These are phyloP conservation scores for Sporothrix dimorphospora DNA, from an alignment of 2,329 filamentous ascomycete species.

Conservation along the genomic window DNA sequence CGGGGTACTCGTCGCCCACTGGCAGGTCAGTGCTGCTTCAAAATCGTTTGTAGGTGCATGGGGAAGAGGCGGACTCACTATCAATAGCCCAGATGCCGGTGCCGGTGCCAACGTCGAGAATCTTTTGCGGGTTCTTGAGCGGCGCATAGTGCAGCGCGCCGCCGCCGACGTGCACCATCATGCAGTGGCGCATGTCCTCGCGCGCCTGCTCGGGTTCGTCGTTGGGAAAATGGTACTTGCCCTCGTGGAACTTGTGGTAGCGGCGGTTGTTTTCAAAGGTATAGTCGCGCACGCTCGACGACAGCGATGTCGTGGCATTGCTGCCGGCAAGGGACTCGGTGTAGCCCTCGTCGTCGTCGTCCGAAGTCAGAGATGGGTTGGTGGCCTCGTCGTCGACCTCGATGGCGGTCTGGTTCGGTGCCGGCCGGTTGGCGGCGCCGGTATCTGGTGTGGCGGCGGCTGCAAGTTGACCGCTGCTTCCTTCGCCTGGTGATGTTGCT, in stretches of 20 bases:
- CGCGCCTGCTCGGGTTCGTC: slow-evolving; percentile 31
- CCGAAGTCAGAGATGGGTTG: neutral
- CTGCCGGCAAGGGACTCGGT: neutral
- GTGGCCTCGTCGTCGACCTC: slow-evolving; percentile 30
- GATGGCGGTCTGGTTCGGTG: slow-evolving; percentile 19
- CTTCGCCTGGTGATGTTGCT: neutral
- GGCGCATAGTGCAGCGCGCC: slow-evolving; percentile 57
- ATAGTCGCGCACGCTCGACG: slow-evolving; percentile 38
- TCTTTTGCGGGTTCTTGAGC: slow-evolving; percentile 28
- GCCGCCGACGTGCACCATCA: slow-evolving; percentile 54
- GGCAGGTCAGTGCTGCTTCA: no score
- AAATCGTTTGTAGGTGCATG: no score
- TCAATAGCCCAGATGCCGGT: slow-evolving; percentile 37
- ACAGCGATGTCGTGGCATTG: slow-evolving; percentile 34
- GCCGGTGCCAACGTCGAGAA: slow-evolving; percentile 33
- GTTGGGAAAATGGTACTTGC: slow-evolving; percentile 31
- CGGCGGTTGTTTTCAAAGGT: slow-evolving; percentile 38
- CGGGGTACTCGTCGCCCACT: slow-evolving; percentile 38
- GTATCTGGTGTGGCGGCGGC: neutral
- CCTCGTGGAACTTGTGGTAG: slow-evolving; percentile 38
- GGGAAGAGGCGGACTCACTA: slow-evolving; percentile 23
- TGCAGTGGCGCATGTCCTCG: slow-evolving; percentile 55
- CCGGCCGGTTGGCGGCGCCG: neutral
- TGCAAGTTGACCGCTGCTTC: neutral
- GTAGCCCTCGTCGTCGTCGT: slow-evolving; percentile 30